phyloP scores from a whole-genome alignment of 768 basidiomycete genomes.

The Rhodosporidiobolus sp. region DNA sequence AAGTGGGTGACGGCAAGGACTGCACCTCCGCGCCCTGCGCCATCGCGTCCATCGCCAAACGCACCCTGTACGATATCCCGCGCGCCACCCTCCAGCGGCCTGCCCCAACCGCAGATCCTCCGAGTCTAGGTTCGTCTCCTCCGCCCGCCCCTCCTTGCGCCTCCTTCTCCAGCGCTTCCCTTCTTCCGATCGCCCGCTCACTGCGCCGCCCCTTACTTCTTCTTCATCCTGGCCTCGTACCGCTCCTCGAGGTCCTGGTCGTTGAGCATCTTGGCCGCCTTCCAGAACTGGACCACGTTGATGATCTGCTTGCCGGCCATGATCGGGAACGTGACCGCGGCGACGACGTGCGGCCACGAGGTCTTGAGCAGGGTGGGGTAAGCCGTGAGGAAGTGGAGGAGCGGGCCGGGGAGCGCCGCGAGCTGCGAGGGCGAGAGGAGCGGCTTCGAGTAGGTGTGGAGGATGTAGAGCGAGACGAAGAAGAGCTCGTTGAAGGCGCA shows the following conservation, averaged over 20 bases:
- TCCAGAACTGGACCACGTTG: conserved; percentile 96
- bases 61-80: too few relatives aligned
- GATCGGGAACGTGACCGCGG: conserved; percentile 61
- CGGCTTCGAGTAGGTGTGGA: conserved; percentile 74
- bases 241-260: conserved; percentile 33
- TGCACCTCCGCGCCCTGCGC: too few relatives aligned
- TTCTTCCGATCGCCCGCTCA: not conserved
- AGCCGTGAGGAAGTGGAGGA: conserved; percentile 18
- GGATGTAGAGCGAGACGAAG: conserved; percentile 83
- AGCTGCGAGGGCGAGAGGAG: conserved; percentile 53
- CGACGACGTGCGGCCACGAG: conserved; percentile 76
- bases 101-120: not conserved
- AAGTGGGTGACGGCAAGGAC: too few relatives aligned
- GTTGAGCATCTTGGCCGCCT: conserved; percentile 61
- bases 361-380: conserved; percentile 46
- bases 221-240: conserved; percentile 11
- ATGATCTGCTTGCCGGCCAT: conserved; percentile 83
- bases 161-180: conserved; percentile 1
- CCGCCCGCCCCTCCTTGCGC: too few relatives aligned
- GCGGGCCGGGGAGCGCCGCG: conserved; percentile 34
- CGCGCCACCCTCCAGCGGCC: not conserved
- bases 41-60: too few relatives aligned
- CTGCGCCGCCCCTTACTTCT: not conserved
- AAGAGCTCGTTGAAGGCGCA: conserved; percentile 95
- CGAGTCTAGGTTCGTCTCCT: too few relatives aligned